Percentiles rank a stretch among this genome's conserved stretches.
These are phyloP conservation scores for Pestalotiopsis sp. DNA, from an alignment of 2,329 filamentous ascomycete species.

Conservation along the genomic window DNA sequence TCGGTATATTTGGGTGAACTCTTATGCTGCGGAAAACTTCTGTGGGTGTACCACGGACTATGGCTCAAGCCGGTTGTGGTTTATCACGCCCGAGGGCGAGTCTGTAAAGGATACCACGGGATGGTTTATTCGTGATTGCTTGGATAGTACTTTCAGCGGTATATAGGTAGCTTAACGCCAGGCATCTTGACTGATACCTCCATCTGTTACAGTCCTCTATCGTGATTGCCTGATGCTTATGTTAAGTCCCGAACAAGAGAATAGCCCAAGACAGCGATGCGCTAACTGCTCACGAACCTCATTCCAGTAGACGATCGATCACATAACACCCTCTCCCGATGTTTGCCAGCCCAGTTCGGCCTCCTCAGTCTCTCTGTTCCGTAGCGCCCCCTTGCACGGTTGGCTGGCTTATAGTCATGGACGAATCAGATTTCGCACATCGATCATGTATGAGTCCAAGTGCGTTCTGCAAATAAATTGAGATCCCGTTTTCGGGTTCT, in stretches of 20 bases:
- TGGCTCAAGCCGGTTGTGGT: background rate
- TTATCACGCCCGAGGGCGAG: background rate
- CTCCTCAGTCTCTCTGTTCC: background rate
- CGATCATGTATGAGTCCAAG: background rate
- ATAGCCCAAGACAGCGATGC: background rate
- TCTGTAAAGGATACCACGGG: background rate
- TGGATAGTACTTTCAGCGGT: background rate
- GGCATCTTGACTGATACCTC: no score
- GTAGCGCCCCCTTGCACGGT: background rate
- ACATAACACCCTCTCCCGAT: background rate
- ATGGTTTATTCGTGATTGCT: background rate
- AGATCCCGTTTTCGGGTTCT: background rate
- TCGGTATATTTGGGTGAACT: background rate
- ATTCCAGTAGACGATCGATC: background rate
- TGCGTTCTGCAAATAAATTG: background rate
- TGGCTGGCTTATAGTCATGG: background rate
- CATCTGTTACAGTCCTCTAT: no score
- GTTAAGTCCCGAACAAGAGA: no score
- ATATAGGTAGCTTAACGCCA: no score
- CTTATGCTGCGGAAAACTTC: background rate
- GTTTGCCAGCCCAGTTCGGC: background rate
- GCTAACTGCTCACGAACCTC: background rate
- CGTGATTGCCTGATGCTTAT: background rate
- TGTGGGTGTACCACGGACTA: background rate
- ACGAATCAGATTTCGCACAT: background rate